phyloP scores from a whole-genome alignment of 2,329 filamentous ascomycete genomes.

The Penicillium sp. region DNA sequence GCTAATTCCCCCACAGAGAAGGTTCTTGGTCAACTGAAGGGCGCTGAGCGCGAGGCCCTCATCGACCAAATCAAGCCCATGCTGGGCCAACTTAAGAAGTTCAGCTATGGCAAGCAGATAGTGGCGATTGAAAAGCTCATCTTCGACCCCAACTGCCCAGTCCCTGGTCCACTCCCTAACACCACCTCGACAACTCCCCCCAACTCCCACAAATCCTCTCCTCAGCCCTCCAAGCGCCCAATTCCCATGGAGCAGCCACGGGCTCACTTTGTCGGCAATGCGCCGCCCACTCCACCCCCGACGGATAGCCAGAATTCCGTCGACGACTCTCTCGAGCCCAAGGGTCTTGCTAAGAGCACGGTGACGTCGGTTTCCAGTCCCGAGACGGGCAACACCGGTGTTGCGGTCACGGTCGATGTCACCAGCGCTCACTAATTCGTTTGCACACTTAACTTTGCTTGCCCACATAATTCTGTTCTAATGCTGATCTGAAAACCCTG shows the following conservation, averaged over 20 bases:
- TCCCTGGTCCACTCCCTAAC: slow-evolving; percentile 31
- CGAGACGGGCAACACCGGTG: slow-evolving; percentile 31
- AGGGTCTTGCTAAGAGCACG: slow-evolving; percentile 39
- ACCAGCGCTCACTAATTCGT: slow-evolving; percentile 31
- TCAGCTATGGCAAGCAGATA: slow-evolving; percentile 69
- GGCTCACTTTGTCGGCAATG: slow-evolving; percentile 57
- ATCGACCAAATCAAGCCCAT: slow-evolving; percentile 67
- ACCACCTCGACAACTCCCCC: slow-evolving; percentile 43
- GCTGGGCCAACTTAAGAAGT: slow-evolving; percentile 66
- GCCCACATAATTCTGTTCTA: slow-evolving; percentile 30
- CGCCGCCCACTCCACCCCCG: slow-evolving; percentile 69
- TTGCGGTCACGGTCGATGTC: slow-evolving; percentile 32
- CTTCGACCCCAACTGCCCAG: slow-evolving; percentile 35
- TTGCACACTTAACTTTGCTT: slow-evolving; percentile 29
- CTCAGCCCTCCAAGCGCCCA: slow-evolving; percentile 38
- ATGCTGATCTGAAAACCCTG: slow-evolving; percentile 21
- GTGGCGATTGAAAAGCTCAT: slow-evolving; percentile 65
- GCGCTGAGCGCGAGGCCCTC: slow-evolving; percentile 62
- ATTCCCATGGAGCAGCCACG: slow-evolving; percentile 45
- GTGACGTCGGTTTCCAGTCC: slow-evolving; percentile 38
- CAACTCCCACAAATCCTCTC: slow-evolving; percentile 45
- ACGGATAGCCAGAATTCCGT: slow-evolving; percentile 69
- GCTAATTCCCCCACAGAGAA: slow-evolving; percentile 67
- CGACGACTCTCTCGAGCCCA: slow-evolving; percentile 47
- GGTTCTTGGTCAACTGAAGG: slow-evolving; percentile 68